These are phyloP conservation scores for Aspergillus conjunctus DNA, from an alignment of 495 filamentous ascomycete species.

Conservation along the genomic window DNA sequence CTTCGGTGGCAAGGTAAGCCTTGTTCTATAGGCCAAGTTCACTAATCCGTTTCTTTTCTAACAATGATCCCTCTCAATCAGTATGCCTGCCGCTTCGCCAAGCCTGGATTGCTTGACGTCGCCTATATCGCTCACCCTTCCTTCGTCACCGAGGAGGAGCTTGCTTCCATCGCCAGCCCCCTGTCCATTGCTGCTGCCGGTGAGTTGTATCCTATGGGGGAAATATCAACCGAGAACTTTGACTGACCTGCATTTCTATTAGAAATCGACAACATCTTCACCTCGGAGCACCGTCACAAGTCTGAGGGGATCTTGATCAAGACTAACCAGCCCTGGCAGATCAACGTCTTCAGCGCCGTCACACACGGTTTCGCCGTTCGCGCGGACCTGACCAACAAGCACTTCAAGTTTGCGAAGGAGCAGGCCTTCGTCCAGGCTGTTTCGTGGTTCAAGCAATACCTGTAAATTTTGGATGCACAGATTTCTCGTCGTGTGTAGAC, in stretches of 20 bases:
- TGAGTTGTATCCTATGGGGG: slow-evolving; percentile 33
- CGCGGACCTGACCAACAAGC: slow-evolving; percentile 60
- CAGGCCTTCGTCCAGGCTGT: slow-evolving; percentile 81
- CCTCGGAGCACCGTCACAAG: slow-evolving; percentile 67
- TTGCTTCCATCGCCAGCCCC: slow-evolving; percentile 68
- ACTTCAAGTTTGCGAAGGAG: slow-evolving; percentile 78
- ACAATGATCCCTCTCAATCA: slow-evolving; percentile 10
- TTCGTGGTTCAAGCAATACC: slow-evolving; percentile 69
- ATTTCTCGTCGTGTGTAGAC: not conserved
- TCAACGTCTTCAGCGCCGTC: slow-evolving; percentile 77
- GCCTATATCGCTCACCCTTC: slow-evolving; percentile 78
- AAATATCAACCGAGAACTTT: not conserved
- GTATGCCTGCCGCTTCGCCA: slow-evolving; percentile 50
- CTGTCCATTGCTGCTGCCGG: slow-evolving; percentile 75
- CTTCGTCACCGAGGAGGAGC: slow-evolving; percentile 75
- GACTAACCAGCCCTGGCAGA: slow-evolving; percentile 70
- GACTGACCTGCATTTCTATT: slow-evolving; percentile 22
- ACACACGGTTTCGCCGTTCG: slow-evolving; percentile 81
- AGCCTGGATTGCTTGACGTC: slow-evolving; percentile 55
- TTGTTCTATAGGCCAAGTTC: not conserved
- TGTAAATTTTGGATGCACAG: slow-evolving; percentile 38
- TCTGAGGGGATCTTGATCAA: slow-evolving; percentile 63
- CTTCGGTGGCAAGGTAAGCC: slow-evolving; percentile 48
- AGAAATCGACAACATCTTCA: slow-evolving; percentile 81
- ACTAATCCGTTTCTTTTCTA: too few species aligned